A percentile compares a stretch with the other conserved stretches of the same genome.
Conservation (phyloP, 805 yeast genomes). For the Middelhovenomyces tepae region DNA sequence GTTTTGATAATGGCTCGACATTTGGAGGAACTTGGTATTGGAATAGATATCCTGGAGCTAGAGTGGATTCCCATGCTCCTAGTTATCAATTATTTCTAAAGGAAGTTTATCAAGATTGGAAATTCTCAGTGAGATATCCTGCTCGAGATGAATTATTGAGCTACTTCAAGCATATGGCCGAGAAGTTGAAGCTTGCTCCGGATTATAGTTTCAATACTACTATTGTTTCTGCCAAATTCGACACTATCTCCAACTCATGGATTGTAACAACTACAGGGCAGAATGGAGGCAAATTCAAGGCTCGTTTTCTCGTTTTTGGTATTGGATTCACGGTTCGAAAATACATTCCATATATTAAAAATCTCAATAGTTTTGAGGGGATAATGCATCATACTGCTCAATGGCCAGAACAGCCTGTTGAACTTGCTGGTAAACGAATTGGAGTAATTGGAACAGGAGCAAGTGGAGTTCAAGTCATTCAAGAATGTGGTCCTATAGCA, state of each 20-base stretch:
- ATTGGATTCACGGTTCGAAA: conserved; percentile 20
- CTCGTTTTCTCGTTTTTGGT: conserved; percentile 10
- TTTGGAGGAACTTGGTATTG: conserved; percentile 22
- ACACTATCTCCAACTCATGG: conserved; percentile 19
- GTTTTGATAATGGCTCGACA: conserved; percentile 14
- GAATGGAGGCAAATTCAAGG: conserved; percentile 11
- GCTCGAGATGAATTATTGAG: conserved; percentile 19
- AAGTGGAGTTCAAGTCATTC: conserved; percentile 24
- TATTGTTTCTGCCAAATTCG: conserved; percentile 18
- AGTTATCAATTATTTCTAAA: conserved; percentile 21
- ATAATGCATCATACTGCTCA: conserved; percentile 17
- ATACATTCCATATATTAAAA: conserved; percentile 19
- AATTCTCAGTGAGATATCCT: conserved; percentile 23
- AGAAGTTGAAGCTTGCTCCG: conserved; percentile 18
- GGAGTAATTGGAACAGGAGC: conserved; percentile 28
- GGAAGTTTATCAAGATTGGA: conserved; percentile 22
- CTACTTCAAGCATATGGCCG: conserved; percentile 23
- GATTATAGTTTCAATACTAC: conserved; percentile 19
- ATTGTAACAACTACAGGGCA: conserved; percentile 10
- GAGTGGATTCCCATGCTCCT: conserved; percentile 25
- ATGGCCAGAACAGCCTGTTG: conserved; percentile 22
- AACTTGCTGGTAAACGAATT: conserved; percentile 15
- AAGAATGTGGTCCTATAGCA: conserved; percentile 17
- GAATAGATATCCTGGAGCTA: conserved; percentile 22
- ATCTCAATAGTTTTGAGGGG: conserved; percentile 20